Evolutionary conservation across 441 rosid species (phyloP).

Genomic region (Erodium texanum): DNA sequence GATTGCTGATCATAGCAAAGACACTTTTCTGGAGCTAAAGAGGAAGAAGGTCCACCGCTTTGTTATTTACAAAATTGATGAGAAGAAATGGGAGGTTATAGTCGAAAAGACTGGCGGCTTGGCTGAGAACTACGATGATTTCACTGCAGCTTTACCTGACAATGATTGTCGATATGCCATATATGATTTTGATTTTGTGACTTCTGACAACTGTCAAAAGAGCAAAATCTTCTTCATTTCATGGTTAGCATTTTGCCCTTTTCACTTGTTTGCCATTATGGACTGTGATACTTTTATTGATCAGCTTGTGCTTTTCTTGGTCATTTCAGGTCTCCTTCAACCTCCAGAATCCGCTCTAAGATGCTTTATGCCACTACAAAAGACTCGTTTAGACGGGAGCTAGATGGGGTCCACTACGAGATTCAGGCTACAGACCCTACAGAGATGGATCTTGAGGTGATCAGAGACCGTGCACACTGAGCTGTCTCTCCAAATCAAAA

Average conservation of each 20-base stretch:
- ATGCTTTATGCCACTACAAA: constrained; percentile 70
- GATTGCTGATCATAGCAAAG: constrained; percentile 59
- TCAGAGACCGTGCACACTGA: not conserved
- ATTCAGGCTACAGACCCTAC: constrained; percentile 74
- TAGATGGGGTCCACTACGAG: constrained; percentile 71
- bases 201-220: constrained; percentile 57
- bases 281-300: not conserved
- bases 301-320: not conserved
- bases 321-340: constrained; percentile 44
- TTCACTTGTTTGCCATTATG: not conserved
- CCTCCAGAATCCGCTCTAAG: constrained; percentile 49
- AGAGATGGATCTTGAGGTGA: constrained; percentile 32
- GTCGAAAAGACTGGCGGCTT: constrained; percentile 50
- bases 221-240: constrained; percentile 73
- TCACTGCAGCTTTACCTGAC: constrained; percentile 37
- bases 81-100: constrained; percentile 38
- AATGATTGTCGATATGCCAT: constrained; percentile 63
- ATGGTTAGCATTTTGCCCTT: constrained; percentile 27
- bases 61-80: constrained; percentile 49
- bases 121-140: constrained; percentile 45
- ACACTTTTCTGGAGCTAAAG: constrained; percentile 55
- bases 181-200: constrained; percentile 51
- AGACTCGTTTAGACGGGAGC: constrained; percentile 66
- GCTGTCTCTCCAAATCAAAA: not conserved
- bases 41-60: constrained; percentile 54